Base-by-base conservation (phyloP, 495 filamentous ascomycete genomes). In the Elasticomyces elasticus region DNA sequence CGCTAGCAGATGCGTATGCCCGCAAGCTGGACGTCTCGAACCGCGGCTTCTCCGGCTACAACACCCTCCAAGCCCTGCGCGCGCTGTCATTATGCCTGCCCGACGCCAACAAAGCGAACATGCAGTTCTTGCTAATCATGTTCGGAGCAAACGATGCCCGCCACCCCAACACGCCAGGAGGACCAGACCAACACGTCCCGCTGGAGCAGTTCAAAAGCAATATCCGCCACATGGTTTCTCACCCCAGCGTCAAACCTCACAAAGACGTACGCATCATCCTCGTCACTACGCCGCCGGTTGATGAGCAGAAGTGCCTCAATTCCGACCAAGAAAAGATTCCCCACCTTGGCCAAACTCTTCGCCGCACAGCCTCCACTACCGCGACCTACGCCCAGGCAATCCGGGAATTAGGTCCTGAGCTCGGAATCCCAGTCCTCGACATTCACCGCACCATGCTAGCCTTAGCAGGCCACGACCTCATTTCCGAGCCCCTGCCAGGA, bases 91-190 rank as follows among this genome's bases (percentile, higher is more conserved):
- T 69, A 40, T 74, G 83, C 58, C 77, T 86, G 65, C 82, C 71
- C 20, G 68, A 60, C 33, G 82, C 71, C 41, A 68, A 69, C 58
- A 72, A 65, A 66, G 79, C 74, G 56, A 76, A 64, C 68, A 81
- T 82, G 63, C 74, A 75, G 19, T 75, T 87, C 49, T 73, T 94
- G 86, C 74, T 82, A 22, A 71, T 95, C 57, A 88, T 92, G 62
- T 80, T 94, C 54, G 89, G 89, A 17, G 86, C 89, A 62, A 95
- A 95, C 64, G 89, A 95, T 66, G 83, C 89, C 6, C 76, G 74
- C 51, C 61, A 90, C n/a, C 72, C 73, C 19, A 67, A 73, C 37
- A 70, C 74, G 13, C 69, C 68, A 20, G 79, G 73, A 52, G 67
- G 69, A 5, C 60, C 56, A 5, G 19, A 47, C 2, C 89, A 94